A percentile compares a stretch with the other conserved stretches of the same genome.
Evolutionary conservation across 2,329 filamentous ascomycete species (phyloP).

Genomic region (Colletotrichum tamarilloi): DNA sequence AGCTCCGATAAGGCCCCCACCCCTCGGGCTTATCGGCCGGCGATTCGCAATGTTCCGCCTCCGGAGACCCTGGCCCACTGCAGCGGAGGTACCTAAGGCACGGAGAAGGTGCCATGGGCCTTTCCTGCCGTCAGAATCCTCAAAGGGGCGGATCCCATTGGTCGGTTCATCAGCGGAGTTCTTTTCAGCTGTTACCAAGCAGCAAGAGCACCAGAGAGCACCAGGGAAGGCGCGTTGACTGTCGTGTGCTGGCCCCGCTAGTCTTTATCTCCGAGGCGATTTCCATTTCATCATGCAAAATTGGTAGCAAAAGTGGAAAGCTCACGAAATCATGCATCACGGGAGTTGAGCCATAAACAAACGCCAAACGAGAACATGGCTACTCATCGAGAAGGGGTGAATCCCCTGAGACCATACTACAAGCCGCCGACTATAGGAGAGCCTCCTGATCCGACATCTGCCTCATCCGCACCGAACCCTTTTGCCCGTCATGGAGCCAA

Average conservation of each 20-base stretch:
- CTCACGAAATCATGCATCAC: constrained; percentile 34
- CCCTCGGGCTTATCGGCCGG: constrained; percentile 35
- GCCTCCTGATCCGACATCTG: constrained; percentile 48
- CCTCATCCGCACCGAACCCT: constrained; percentile 54
- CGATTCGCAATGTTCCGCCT: constrained; percentile 24
- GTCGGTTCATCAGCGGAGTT: background rate
- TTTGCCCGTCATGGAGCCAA: constrained; percentile 53
- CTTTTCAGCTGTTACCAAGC: background rate
- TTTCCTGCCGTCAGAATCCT: background rate
- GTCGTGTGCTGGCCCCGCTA: constrained; percentile 15
- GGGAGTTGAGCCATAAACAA: constrained; percentile 26
- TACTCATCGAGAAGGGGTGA: constrained; percentile 60
- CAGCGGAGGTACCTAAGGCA: too few relatives aligned
- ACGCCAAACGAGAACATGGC: constrained; percentile 50
- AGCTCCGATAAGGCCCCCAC: constrained; percentile 37
- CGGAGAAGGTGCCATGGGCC: too few relatives aligned
- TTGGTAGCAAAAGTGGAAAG: constrained; percentile 19
- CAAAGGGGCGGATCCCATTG: background rate
- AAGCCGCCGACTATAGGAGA: constrained; percentile 69
- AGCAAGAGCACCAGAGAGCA: background rate
- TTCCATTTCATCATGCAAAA: constrained; percentile 44
- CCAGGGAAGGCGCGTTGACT: background rate
- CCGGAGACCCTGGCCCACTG: background rate
- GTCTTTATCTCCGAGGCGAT: constrained; percentile 42
- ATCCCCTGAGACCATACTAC: constrained; percentile 78